A percentile compares a stretch with the other conserved stretches of the same genome.
These are phyloP conservation scores for Pichia sporocuriosa DNA, from an alignment of 805 yeast genomes.

Conservation along the genomic window DNA sequence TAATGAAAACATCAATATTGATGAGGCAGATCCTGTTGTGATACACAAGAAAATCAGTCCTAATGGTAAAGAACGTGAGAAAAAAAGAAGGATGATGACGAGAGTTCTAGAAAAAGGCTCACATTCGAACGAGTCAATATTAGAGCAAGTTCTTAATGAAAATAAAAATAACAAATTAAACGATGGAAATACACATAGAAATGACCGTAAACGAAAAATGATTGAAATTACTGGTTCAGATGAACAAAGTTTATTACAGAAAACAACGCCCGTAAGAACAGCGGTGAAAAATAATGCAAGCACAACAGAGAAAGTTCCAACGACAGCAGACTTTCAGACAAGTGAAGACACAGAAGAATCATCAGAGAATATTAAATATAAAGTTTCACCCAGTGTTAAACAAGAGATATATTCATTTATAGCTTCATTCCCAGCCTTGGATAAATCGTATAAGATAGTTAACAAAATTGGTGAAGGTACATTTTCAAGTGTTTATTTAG, in stretches of 20 bases:
- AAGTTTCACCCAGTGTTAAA: conserved; percentile 20
- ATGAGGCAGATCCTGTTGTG: no score
- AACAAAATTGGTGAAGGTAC: conserved; percentile 76
- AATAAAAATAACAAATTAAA: no score
- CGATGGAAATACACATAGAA: no score
- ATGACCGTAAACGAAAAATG: no score
- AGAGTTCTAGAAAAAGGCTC: background rate
- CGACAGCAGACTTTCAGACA: conserved; percentile 1
- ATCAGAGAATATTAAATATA: conserved; percentile 16
- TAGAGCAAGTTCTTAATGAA: conserved; percentile 8
- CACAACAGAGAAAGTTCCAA: conserved; percentile 1
- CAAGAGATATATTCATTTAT: conserved; percentile 30
- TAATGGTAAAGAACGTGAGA: background rate
- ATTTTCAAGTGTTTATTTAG: conserved; percentile 57
- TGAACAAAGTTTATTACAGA: no score
- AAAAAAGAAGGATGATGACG: background rate
- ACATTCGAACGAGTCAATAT: conserved; percentile 7
- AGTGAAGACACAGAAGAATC: conserved; percentile 12
- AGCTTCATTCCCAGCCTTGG: conserved; percentile 27
- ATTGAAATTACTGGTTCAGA: no score
- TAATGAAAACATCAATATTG: no score
- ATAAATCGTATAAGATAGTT: conserved; percentile 32
- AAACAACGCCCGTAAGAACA: background rate
- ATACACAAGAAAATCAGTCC: background rate
- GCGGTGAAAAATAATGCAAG: background rate